Percentiles rank a stretch among this genome's conserved stretches.
Conservation (phyloP, 768 basidiomycete species). For the Leccinum variicolor region DNA sequence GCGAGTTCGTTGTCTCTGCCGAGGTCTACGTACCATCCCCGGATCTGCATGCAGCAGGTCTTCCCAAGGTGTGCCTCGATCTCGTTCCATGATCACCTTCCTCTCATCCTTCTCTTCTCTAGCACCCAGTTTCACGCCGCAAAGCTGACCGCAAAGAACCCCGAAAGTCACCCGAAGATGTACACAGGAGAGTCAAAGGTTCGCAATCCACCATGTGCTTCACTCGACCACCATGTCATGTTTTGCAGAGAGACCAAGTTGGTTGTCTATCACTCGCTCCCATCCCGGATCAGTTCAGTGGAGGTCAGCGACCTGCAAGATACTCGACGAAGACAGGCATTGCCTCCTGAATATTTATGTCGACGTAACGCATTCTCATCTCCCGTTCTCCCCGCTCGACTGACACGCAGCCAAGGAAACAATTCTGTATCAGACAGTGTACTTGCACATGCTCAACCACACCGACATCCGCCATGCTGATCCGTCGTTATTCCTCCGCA, state of each 20-base stretch:
- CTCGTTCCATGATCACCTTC: background rate
- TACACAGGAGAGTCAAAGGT: conserved; percentile 60
- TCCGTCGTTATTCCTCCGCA: conserved; percentile 70
- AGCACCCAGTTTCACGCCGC: conserved; percentile 49
- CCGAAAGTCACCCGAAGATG: conserved; percentile 40
- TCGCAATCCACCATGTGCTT: conserved; percentile 5
- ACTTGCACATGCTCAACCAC: conserved; percentile 68
- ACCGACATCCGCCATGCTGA: conserved; percentile 80
- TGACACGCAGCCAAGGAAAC: conserved; percentile 49
- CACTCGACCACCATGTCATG: conserved; percentile 1
- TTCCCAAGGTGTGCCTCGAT: conserved; percentile 52
- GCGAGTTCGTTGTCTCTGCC: conserved; percentile 59
- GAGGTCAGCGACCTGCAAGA: conserved; percentile 69
- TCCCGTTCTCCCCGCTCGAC: background rate
- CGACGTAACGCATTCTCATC: conserved; percentile 48
- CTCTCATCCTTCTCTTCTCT: conserved; percentile 16
- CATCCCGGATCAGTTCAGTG: conserved; percentile 57
- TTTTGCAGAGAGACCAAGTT: conserved; percentile 64
- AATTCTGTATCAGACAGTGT: conserved; percentile 69
- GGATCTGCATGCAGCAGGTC: conserved; percentile 38
- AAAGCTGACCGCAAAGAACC: conserved; percentile 51
- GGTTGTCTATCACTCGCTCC: conserved; percentile 58
- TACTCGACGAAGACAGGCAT: conserved; percentile 63
- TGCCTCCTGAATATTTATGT: conserved; percentile 73
- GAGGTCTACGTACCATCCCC: conserved; percentile 66